These are phyloP conservation scores for Wickerhamiella slavikovae DNA, from an alignment of 805 yeast genomes.

Conservation along the genomic window DNA sequence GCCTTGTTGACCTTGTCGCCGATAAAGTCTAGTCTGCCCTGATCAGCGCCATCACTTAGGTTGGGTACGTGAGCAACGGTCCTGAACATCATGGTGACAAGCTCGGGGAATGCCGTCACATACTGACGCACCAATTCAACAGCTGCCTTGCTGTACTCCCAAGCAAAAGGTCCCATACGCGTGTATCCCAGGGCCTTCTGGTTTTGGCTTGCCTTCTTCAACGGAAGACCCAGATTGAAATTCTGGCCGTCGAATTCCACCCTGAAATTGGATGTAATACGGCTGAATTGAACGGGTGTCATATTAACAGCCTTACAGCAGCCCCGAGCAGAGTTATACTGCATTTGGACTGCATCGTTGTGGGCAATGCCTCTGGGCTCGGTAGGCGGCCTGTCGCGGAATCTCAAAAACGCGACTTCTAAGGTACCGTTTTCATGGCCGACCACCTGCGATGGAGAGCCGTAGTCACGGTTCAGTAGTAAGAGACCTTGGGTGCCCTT, in stretches of 20 bases:
- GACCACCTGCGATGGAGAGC: conserved; percentile 37
- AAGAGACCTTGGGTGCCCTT: conserved; percentile 48
- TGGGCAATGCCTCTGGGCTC: conserved; percentile 46
- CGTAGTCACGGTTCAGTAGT: conserved; percentile 74
- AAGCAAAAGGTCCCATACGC: conserved; percentile 36
- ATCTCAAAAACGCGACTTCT: conserved; percentile 13
- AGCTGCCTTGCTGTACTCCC: conserved; percentile 75
- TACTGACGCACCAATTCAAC: conserved; percentile 44
- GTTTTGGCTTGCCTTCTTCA: conserved; percentile 63
- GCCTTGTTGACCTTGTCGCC: conserved; percentile 14
- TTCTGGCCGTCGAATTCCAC: conserved; percentile 33
- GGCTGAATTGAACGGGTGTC: conserved; percentile 48
- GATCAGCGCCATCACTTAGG: conserved; percentile 12
- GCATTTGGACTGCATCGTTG: conserved; percentile 32
- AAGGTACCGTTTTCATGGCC: conserved; percentile 19
- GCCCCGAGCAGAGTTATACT: conserved; percentile 44
- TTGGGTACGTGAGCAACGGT: conserved; percentile 2
- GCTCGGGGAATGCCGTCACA: conserved; percentile 34
- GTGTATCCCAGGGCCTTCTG: conserved; percentile 80
- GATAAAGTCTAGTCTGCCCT: conserved; percentile 5
- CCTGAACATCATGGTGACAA: conserved; percentile 26
- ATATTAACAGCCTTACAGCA: conserved; percentile 38
- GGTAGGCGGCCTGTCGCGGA: conserved; percentile 25
- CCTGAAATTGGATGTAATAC: conserved; percentile 53
- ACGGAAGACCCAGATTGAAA: conserved; percentile 57